Base-by-base conservation (phyloP, 352 stramenopile species). In the Phytophthora tubulina region DNA sequence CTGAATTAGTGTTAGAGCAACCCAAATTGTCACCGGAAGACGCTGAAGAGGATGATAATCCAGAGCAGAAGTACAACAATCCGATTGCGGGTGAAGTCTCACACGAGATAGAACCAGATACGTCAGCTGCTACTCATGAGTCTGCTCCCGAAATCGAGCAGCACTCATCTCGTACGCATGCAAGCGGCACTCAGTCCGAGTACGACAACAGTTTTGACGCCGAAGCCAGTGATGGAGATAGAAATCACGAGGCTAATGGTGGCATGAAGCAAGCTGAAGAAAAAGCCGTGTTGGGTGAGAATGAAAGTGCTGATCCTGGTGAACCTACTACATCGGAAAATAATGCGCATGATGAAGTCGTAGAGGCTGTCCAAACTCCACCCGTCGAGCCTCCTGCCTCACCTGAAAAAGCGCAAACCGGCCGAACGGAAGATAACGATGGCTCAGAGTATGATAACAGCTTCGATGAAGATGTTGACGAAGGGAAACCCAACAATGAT, bases 121-220 rank as follows among this genome's bases (percentile, higher is more conserved):
- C 15, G n/a, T 17, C 58, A 39, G 14, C 7, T 55, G 42, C 30
- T 41, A 15, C 15, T 2, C 48, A 10, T 35, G 53, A 65, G 2
- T 6, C 41, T 11, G 30, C n/a, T 15, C n/a, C 42, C 8, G 35
- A 36, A 15, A 46, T 9, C n/a, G 46, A 64, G 4, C 54, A 70
- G 44, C 45, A 45, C 14, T 65, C 61, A 32, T 21, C 48, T 51
- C 53, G 48, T 21, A 57, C 60, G 53, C 52, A 58, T 9, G 32
- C 7, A 44, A 67, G 33, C 38, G 35, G 61, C 41, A 75, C 71
- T 17, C 65, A 55, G 42, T 60, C 48, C 10, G 59, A 88, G 8
- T 84, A 88, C 49, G 79, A 86, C 15, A 88, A 84, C 60, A 82
- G 70, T 46, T 85, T 87, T 63, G 75, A 86, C 63, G 79, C 63